Percentiles rank a stretch among this genome's conserved stretches.
These are phyloP conservation scores for Magnolia kwangsiensis DNA, from an alignment of 164 flowering plant species.

Conservation along the genomic window DNA sequence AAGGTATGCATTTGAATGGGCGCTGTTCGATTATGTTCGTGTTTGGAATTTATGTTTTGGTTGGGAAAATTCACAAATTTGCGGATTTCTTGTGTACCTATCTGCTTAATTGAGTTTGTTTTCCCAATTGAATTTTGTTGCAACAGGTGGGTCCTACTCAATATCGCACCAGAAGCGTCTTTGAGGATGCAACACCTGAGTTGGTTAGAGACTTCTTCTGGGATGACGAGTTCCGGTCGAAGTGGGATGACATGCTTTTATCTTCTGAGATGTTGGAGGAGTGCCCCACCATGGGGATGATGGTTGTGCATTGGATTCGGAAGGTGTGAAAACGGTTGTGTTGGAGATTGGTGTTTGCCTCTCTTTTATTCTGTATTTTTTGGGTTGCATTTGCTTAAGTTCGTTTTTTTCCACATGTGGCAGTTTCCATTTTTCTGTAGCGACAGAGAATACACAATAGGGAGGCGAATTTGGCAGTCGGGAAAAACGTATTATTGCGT, in stretches of 20 bases:
- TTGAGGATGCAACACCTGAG: slow-evolving; percentile 66
- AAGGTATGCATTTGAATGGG: slow-evolving; percentile 32
- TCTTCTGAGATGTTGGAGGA: slow-evolving; percentile 4
- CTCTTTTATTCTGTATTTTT: slow-evolving; percentile 2
- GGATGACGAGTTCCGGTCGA: slow-evolving; percentile 64
- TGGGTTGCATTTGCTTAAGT: slow-evolving; percentile 10
- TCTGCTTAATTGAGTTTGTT: neutral
- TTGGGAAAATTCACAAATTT: neutral
- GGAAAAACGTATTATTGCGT: slow-evolving; percentile 57
- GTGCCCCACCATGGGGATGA: slow-evolving; percentile 3
- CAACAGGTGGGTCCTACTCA: slow-evolving; percentile 69
- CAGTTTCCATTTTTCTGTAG: slow-evolving; percentile 74
- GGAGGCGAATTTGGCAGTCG: slow-evolving; percentile 59
- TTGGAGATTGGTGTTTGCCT: neutral
- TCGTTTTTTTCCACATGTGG: neutral
- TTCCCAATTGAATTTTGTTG: neutral
- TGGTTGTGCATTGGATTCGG: slow-evolving; percentile 11
- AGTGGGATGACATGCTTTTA: slow-evolving; percentile 75
- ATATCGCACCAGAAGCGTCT: slow-evolving; percentile 61
- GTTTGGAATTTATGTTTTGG: too few relatives aligned
- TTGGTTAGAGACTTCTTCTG: slow-evolving; percentile 71
- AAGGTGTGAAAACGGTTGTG: neutral
- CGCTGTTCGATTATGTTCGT: neutral
- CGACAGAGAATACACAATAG: slow-evolving; percentile 63
- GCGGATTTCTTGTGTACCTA: neutral